These are phyloP conservation scores for Omphalea diandra DNA, from an alignment of 441 rosid species.

Conservation along the genomic window DNA sequence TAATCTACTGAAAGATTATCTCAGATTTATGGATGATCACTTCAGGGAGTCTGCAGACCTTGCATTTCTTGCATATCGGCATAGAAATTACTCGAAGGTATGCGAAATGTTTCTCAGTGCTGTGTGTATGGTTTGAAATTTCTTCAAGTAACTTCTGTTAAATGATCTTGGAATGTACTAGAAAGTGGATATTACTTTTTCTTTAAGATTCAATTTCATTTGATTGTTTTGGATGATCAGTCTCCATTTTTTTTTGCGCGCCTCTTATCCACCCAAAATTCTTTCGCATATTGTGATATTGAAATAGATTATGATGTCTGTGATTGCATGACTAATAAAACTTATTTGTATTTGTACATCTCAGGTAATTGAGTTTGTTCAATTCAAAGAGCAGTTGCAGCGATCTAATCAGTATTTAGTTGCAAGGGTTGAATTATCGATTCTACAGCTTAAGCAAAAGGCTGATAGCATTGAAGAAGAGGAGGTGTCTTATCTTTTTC, in stretches of 20 bases:
- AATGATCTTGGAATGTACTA: neutral
- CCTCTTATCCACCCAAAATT: neutral
- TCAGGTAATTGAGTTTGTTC: slow-evolving; percentile 98
- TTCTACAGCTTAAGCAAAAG: slow-evolving; percentile 80
- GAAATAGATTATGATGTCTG: slow-evolving; percentile 2
- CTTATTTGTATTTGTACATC: slow-evolving; percentile 22
- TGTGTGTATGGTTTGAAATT: neutral
- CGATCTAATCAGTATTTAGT: slow-evolving; percentile 78
- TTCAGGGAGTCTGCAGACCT: slow-evolving; percentile 98
- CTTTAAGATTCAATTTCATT: neutral
- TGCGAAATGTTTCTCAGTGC: slow-evolving; percentile 19
- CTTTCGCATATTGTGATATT: neutral
- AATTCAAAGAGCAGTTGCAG: slow-evolving; percentile 87
- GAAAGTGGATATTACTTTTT: neutral
- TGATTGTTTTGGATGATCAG: neutral
- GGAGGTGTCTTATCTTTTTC: slow-evolving; percentile 47
- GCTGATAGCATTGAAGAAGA: slow-evolving; percentile 75
- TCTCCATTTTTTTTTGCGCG: neutral
- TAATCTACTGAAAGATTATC: slow-evolving; percentile 82
- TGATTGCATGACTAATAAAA: slow-evolving; percentile 11
- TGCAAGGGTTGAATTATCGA: slow-evolving; percentile 68
- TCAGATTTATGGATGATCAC: slow-evolving; percentile 99
- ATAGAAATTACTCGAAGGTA: slow-evolving; percentile 97
- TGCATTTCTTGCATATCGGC: slow-evolving; percentile 96
- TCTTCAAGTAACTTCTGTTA: neutral